These are phyloP conservation scores for Myriosclerotinia curreyana DNA, from an alignment of 2,329 filamentous ascomycete genomes.

Conservation along the genomic window DNA sequence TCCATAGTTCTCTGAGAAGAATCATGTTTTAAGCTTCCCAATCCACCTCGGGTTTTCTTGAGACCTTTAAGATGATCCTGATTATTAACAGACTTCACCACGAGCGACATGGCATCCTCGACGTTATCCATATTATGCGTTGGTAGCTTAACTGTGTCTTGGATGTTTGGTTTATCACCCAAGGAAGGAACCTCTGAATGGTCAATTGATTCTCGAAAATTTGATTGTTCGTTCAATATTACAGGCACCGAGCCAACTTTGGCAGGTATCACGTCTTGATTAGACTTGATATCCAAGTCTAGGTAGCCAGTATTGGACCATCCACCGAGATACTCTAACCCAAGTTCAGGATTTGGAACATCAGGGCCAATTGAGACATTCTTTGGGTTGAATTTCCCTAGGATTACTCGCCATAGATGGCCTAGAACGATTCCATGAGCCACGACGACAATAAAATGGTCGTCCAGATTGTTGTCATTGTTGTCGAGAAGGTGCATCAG, in stretches of 20 bases:
- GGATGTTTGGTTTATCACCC: not conserved
- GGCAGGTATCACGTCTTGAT: not conserved
- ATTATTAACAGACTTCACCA: constrained; percentile 63
- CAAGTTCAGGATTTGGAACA: constrained; percentile 40
- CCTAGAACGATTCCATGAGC: constrained; percentile 81
- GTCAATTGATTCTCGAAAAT: not conserved
- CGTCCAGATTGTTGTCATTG: constrained; percentile 32
- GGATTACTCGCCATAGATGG: constrained; percentile 62
- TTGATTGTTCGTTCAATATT: not conserved
- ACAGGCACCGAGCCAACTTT: constrained; percentile 11
- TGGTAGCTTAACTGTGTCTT: not conserved
- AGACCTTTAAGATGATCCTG: constrained; percentile 69
- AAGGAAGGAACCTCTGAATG: not conserved
- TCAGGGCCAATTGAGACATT: constrained; percentile 42
- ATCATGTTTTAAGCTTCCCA: constrained; percentile 76
- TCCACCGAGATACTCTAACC: constrained; percentile 50
- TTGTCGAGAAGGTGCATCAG: constrained; percentile 53
- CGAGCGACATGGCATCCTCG: constrained; percentile 44
- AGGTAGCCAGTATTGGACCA: constrained; percentile 66
- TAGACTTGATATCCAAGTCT: constrained; percentile 34
- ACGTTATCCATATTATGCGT: constrained; percentile 26
- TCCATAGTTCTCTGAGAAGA: constrained; percentile 72
- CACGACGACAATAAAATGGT: constrained; percentile 60
- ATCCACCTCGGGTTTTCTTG: constrained; percentile 76
- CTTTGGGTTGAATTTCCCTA: constrained; percentile 49